phyloP scores from a whole-genome alignment of 2,329 filamentous ascomycete genomes.

The Trichoderma endophyticum region DNA sequence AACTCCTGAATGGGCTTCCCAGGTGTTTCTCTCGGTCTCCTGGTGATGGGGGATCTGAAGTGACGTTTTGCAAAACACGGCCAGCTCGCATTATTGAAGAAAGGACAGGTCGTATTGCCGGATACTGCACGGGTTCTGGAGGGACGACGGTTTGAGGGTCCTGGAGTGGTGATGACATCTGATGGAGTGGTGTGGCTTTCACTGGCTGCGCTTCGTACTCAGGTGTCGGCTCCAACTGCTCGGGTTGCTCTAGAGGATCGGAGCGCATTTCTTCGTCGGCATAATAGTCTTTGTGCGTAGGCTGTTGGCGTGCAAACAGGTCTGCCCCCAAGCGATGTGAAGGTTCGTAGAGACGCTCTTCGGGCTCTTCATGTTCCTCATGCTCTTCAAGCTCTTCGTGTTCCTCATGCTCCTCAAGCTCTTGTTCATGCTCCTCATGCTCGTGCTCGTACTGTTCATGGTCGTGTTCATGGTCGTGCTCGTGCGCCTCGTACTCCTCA shows the following conservation, averaged over 20 bases:
- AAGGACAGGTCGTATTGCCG: slow-evolving; percentile 42
- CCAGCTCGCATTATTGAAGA: slow-evolving; percentile 59
- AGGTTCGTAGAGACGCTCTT: not conserved
- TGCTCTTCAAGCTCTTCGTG: slow-evolving; percentile 22
- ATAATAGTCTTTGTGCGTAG: not conserved
- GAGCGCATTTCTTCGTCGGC: slow-evolving; percentile 21
- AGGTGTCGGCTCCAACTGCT: slow-evolving; percentile 16
- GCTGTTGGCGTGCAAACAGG: not conserved
- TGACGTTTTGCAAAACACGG: slow-evolving; percentile 54
- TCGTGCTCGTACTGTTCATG: slow-evolving; percentile 17
- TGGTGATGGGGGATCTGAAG: slow-evolving; percentile 57
- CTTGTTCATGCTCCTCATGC: not conserved
- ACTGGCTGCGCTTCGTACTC: slow-evolving; percentile 20
- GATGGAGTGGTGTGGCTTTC: slow-evolving; percentile 37
- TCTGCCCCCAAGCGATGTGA: not conserved
- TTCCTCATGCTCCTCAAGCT: not conserved
- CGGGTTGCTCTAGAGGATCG: not conserved
- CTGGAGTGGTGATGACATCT: slow-evolving; percentile 38
- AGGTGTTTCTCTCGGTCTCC: slow-evolving; percentile 49
- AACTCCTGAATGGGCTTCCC: slow-evolving; percentile 53
- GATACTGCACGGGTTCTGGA: slow-evolving; percentile 30
- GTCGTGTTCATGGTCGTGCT: not conserved
- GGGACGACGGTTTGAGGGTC: slow-evolving; percentile 31
- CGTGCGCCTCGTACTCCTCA: slow-evolving; percentile 8
- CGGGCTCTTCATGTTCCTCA: not conserved